A percentile compares a stretch with the other conserved stretches of the same genome.
Conservation (phyloP, 2,329 filamentous ascomycete genomes). For the Apiospora sp. region DNA sequence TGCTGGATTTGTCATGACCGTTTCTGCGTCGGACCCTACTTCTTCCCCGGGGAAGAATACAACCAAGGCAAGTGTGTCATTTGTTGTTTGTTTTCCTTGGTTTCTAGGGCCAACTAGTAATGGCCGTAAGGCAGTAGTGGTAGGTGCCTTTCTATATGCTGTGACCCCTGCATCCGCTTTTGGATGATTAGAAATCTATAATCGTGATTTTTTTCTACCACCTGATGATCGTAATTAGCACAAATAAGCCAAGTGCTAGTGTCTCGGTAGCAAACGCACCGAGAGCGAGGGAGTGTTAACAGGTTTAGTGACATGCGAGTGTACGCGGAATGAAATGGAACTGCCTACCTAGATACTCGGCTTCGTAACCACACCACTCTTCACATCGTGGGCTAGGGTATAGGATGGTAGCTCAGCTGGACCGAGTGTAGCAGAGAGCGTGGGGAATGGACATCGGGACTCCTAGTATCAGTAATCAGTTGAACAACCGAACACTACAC, state of each 20-base stretch:
- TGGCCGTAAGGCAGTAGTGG: neutral
- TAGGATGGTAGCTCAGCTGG: neutral
- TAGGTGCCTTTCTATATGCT: neutral
- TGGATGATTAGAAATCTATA: no score
- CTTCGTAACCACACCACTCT: neutral
- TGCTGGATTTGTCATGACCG: neutral
- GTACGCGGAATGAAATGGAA: neutral
- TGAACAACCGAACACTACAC: neutral
- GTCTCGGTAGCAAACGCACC: neutral
- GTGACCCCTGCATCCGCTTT: neutral
- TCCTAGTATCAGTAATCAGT: neutral
- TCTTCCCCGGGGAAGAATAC: constrained; percentile 10
- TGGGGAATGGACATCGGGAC: neutral
- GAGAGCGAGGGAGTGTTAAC: neutral
- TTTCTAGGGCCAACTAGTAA: neutral
- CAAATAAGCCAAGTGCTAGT: neutral
- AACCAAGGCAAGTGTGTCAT: neutral
- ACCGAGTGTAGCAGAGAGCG: neutral
- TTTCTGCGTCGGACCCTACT: neutral
- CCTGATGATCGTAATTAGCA: neutral
- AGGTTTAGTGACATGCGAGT: neutral
- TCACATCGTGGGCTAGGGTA: neutral
- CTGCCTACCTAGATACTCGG: neutral
- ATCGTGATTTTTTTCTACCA: neutral
- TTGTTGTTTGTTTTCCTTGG: neutral